A percentile compares a stretch with the other conserved stretches of the same genome.
Conservation (phyloP, 345 rosid genomes). For the Eucalyptus curtisii region DNA sequence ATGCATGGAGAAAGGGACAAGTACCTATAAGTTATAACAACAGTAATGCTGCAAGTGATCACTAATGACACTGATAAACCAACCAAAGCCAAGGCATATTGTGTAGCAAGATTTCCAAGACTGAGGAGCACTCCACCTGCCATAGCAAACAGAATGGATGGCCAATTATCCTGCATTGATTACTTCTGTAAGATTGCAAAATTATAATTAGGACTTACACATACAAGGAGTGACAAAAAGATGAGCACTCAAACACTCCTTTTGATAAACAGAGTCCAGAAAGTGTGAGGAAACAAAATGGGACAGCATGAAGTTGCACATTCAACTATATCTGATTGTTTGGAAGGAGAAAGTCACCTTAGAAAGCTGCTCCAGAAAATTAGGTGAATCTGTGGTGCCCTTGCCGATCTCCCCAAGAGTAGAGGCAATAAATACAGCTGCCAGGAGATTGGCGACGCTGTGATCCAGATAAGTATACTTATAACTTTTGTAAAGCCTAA, state of each 20-base stretch:
- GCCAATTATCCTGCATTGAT: conserved; percentile 54
- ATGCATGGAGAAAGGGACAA: not conserved
- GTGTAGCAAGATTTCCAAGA: conserved; percentile 64
- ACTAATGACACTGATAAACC: conserved; percentile 78
- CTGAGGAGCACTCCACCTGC: conserved; percentile 62
- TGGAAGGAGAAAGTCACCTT: conserved; percentile 17
- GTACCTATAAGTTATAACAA: conserved; percentile 63
- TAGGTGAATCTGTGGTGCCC: conserved; percentile 22
- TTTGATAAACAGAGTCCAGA: not conserved
- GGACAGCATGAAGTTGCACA: not conserved
- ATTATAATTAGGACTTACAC: no score
- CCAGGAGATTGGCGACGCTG: conserved; percentile 48
- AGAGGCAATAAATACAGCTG: conserved; percentile 57
- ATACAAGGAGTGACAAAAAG: not conserved
- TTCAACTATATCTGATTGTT: not conserved
- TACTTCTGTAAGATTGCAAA: not conserved
- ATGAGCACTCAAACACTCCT: not conserved
- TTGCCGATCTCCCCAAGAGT: conserved; percentile 49
- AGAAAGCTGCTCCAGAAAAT: conserved; percentile 45
- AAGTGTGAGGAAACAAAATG: not conserved
- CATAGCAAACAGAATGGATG: conserved; percentile 61
- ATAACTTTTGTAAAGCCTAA: not conserved
- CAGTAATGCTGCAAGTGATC: conserved; percentile 58
- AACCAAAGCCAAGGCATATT: conserved; percentile 70
- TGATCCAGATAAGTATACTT: conserved; percentile 75